Conservation (phyloP, 2,329 filamentous ascomycete genomes). For the Pseudogymnoascus sp. region DNA sequence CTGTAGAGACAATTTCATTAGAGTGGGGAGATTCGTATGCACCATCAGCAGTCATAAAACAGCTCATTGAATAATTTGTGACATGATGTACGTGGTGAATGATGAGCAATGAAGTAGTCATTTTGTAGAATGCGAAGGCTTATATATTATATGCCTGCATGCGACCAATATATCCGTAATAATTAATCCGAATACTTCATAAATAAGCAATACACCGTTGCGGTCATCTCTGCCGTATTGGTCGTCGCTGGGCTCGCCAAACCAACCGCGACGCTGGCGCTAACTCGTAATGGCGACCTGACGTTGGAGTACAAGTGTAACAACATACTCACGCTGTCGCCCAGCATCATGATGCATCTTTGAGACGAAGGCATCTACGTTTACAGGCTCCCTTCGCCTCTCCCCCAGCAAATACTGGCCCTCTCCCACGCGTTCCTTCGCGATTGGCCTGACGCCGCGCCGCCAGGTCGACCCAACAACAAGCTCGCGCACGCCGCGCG, state of each 20-base stretch:
- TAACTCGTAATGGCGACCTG: constrained; percentile 11
- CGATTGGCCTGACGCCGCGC: constrained; percentile 16
- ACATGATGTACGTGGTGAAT: constrained; percentile 1
- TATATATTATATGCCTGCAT: not conserved
- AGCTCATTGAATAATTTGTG: not conserved
- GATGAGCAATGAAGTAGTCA: constrained; percentile 2
- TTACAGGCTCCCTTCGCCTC: constrained; percentile 25
- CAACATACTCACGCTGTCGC: constrained; percentile 5
- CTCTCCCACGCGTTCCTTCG: constrained; percentile 23
- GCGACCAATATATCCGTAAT: not conserved
- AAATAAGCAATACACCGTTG: not conserved
- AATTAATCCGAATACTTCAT: not conserved
- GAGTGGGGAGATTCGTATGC: not conserved
- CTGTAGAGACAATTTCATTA: constrained; percentile 2
- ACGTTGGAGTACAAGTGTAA: constrained; percentile 8
- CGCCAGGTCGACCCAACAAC: constrained; percentile 9
- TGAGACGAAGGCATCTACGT: constrained; percentile 22
- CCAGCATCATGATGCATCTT: constrained; percentile 23
- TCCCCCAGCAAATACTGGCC: constrained; percentile 18
- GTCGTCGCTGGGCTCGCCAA: constrained; percentile 4
- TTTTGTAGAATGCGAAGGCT: not conserved
- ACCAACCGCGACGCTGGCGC: constrained; percentile 9
- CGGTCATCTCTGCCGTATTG: not conserved
- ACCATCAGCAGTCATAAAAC: not conserved
- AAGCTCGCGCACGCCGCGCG: constrained; percentile 11